Percentiles rank a stretch among this genome's conserved stretches.
Conservation (phyloP, 139 green algal genomes). For the Dunaliella sp. region DNA sequence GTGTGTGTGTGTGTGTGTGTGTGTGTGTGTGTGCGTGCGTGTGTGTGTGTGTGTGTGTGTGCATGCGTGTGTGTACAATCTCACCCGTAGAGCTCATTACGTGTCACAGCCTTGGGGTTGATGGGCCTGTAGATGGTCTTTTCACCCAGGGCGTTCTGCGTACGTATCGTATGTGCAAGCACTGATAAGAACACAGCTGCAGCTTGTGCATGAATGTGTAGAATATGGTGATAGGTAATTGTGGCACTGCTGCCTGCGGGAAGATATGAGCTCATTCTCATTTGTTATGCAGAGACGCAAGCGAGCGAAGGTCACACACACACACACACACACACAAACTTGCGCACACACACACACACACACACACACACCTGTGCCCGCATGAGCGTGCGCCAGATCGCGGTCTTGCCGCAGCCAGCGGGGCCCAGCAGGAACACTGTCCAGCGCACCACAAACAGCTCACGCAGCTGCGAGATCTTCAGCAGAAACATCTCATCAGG, state of each 20-base stretch:
- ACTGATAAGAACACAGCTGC: no score
- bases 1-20: no score
- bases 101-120: constrained; percentile 88
- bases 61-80: neutral
- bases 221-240: neutral
- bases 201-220: neutral
- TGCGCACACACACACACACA: no score
- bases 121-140: constrained; percentile 70
- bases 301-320: no score
- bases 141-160: constrained; percentile 17
- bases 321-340: no score
- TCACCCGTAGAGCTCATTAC: constrained; percentile 93
- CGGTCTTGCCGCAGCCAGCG: constrained; percentile 88
- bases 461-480: constrained; percentile 85
- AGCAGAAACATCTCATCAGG: constrained; percentile 85
- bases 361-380: constrained; percentile 70
- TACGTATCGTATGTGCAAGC: no score
- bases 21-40: neutral
- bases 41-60: neutral
- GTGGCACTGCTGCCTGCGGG: no score
- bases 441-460: constrained; percentile 86
- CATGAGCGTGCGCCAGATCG: constrained; percentile 88
- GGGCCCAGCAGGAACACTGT: constrained; percentile 90
- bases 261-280: neutral
- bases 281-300: neutral